Percentiles rank a stretch among this genome's conserved stretches.
Evolutionary conservation across 208 protist genomes (phyloP).

Genomic region (Lotmaria passim): DNA sequence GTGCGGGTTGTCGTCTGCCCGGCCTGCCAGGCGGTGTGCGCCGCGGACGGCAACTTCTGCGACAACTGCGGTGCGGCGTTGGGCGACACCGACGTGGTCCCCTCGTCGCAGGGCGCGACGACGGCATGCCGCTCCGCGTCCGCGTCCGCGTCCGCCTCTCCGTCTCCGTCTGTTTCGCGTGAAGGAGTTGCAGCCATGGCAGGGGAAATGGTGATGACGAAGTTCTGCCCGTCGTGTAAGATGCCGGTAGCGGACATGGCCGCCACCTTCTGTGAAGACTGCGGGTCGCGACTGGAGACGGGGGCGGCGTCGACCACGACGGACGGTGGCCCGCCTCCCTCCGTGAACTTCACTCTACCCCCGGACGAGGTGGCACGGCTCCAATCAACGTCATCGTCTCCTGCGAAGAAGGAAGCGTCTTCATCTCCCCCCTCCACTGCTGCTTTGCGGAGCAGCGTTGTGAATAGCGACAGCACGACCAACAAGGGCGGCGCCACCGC

Average conservation of each 20-base stretch:
- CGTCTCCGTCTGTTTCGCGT: not conserved
- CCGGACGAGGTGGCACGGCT: constrained; percentile 14
- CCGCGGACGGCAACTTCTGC: constrained; percentile 87
- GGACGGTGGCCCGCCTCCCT: constrained; percentile 16
- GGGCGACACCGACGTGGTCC: constrained; percentile 41
- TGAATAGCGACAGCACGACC: not conserved
- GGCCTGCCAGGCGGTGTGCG: constrained; percentile 72
- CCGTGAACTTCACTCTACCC: constrained; percentile 6
- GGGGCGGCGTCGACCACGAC: not conserved
- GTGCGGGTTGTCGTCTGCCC: constrained; percentile 61
- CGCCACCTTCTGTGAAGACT: constrained; percentile 83
- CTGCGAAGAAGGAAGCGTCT: not conserved
- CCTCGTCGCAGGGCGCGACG: not conserved
- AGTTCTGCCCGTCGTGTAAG: constrained; percentile 67
- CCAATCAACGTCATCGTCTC: not conserved
- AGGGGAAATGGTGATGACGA: not conserved
- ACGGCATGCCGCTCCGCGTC: not conserved
- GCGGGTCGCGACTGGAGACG: constrained; percentile 63
- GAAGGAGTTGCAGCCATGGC: not conserved
- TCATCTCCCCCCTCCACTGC: not conserved
- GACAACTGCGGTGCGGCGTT: constrained; percentile 84
- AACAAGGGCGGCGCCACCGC: not conserved
- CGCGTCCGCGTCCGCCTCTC: too few relatives aligned
- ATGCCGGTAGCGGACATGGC: constrained; percentile 45
- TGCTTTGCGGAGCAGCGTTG: not conserved